Conservation (phyloP, 345 rosid genomes). For the Combretum micranthum region DNA sequence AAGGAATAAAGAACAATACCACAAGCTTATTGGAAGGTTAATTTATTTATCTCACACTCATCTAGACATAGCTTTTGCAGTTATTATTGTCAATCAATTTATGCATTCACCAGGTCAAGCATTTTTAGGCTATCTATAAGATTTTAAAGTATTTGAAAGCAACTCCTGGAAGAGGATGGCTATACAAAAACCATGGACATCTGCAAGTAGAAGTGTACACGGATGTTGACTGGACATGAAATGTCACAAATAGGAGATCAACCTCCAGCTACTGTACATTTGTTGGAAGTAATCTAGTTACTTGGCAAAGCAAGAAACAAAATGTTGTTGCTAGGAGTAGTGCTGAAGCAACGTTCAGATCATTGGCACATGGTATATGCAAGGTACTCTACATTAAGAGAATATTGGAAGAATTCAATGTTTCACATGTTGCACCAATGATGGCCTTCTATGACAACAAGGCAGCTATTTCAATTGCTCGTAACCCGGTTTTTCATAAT, state of each 20-base stretch:
- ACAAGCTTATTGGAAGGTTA: no score
- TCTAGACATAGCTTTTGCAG: no score
- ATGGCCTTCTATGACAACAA: background rate
- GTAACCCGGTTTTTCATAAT: background rate
- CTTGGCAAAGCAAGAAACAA: no score
- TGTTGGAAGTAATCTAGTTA: no score
- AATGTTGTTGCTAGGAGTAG: no score
- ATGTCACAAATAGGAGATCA: no score
- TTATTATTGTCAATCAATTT: background rate
- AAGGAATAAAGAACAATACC: no score
- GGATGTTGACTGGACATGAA: no score
- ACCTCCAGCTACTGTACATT: no score
- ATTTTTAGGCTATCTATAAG: background rate
- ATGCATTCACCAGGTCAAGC: background rate
- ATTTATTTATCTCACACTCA: no score
- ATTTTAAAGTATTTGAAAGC: background rate
- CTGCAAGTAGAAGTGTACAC: no score
- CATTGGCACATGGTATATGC: background rate
- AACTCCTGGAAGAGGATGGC: background rate
- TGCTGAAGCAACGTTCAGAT: background rate
- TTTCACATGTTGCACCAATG: background rate
- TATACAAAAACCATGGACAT: background rate
- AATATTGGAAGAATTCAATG: background rate
- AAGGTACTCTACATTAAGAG: background rate
- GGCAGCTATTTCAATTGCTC: background rate